phyloP scores from a whole-genome alignment of 73 alveolate species.

The Uronychia setigera region DNA sequence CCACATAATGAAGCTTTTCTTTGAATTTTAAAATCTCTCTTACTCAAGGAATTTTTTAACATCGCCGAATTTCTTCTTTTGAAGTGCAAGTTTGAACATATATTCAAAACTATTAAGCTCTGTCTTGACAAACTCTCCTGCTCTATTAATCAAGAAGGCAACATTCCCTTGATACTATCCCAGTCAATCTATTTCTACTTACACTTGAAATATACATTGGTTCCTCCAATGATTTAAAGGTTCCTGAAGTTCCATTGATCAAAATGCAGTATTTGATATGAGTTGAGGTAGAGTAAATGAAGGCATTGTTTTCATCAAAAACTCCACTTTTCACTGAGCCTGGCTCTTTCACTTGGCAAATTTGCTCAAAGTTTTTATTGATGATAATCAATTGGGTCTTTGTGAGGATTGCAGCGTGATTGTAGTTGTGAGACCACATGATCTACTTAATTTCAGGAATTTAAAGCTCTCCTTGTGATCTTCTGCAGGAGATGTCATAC shows the following conservation, averaged over 20 bases:
- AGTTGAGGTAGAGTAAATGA: constrained; percentile 93
- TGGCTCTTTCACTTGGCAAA: constrained; percentile 84
- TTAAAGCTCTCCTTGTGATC: constrained; percentile 79
- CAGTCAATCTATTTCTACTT: background rate
- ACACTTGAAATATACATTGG: constrained; percentile 74
- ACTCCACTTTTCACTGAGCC: constrained; percentile 89
- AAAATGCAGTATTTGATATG: constrained; percentile 90
- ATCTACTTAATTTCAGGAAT: constrained; percentile 75
- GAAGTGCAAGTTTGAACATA: constrained; percentile 76
- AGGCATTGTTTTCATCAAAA: constrained; percentile 93
- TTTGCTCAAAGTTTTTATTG: constrained; percentile 82
- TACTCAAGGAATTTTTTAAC: constrained; percentile 56
- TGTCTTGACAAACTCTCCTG: constrained; percentile 52
- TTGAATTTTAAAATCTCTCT: constrained; percentile 29
- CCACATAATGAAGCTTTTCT: constrained; percentile 55
- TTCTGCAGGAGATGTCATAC: constrained; percentile 87
- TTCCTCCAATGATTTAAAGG: constrained; percentile 68
- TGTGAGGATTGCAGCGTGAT: constrained; percentile 88
- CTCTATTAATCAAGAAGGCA: constrained; percentile 38
- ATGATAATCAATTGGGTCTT: constrained; percentile 75
- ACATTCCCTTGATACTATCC: constrained; percentile 14
- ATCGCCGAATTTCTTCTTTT: constrained; percentile 61
- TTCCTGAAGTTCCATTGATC: constrained; percentile 77
- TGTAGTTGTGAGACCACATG: constrained; percentile 85
- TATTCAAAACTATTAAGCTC: constrained; percentile 73